Conservation (phyloP, 768 basidiomycete species). For the Mycena alexandri region DNA sequence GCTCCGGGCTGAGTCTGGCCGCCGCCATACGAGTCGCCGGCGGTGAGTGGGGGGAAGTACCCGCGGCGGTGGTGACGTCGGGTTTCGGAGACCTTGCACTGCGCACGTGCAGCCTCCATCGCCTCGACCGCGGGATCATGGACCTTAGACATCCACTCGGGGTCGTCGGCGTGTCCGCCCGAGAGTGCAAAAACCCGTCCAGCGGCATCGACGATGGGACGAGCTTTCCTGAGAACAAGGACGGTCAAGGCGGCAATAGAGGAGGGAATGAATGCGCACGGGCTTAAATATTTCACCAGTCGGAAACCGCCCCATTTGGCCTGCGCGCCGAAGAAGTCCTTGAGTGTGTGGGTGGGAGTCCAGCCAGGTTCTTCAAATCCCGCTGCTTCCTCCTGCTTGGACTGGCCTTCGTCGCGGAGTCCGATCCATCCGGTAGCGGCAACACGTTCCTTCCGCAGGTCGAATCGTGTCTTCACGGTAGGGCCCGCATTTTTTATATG, state of each 20-base stretch:
- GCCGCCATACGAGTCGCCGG: conserved; percentile 6
- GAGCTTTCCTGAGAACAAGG: background rate
- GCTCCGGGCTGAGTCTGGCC: background rate
- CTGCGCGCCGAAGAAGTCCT: background rate
- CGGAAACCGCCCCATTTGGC: background rate
- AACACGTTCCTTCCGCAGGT: background rate
- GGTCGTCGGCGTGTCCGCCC: too few relatives aligned
- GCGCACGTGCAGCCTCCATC: background rate
- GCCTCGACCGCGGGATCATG: conserved; percentile 7
- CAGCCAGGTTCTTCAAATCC: background rate
- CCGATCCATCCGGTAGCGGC: background rate
- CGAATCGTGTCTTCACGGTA: background rate
- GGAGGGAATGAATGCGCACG: background rate
- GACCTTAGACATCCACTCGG: background rate
- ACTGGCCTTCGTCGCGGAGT: background rate
- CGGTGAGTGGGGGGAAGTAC: background rate
- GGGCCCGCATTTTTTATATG: too few relatives aligned
- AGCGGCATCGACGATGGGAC: too few relatives aligned
- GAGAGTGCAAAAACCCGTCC: too few relatives aligned
- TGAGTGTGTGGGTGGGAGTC: background rate
- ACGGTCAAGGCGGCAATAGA: too few relatives aligned
- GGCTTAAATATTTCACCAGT: background rate
- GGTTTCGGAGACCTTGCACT: background rate
- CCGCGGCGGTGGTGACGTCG: background rate
- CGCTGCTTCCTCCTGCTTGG: background rate